Conservation (phyloP, 2,329 filamentous ascomycete species). For the Colletotrichum magnum region DNA sequence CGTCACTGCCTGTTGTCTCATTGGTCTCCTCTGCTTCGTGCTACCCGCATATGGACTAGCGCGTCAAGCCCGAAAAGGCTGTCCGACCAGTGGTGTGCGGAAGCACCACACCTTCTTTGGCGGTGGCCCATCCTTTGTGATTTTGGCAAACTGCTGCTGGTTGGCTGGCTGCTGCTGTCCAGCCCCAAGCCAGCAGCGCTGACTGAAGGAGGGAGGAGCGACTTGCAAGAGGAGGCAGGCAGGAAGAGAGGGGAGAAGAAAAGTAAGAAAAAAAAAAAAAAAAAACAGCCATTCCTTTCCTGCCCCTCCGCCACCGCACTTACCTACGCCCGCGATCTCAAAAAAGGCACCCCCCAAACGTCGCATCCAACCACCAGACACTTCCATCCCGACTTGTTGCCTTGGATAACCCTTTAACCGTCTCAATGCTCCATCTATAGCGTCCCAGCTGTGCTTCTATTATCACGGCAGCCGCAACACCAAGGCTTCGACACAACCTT, state of each 20-base stretch:
- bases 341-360: conserved; percentile 6
- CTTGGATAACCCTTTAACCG: conserved; percentile 5
- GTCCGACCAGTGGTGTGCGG: conserved; percentile 30
- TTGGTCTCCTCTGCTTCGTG: neutral
- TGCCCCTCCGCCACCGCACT: conserved; percentile 28
- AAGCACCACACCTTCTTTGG: conserved; percentile 36
- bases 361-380: conserved; percentile 3
- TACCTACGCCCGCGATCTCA: conserved; percentile 5
- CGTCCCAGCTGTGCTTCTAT: neutral
- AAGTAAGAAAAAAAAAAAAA: conserved; percentile 17
- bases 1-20: conserved; percentile 4
- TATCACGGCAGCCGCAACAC: conserved; percentile 5
- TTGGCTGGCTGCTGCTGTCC: conserved; percentile 38
- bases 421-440: conserved; percentile 7
- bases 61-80: conserved; percentile 23
- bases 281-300: conserved; percentile 7
- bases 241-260: conserved; percentile 3
- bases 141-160: conserved; percentile 29
- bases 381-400: conserved; percentile 11
- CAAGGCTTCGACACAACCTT: neutral
- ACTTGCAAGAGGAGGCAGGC: conserved; percentile 8
- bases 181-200: conserved; percentile 33
- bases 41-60: conserved; percentile 2
- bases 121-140: conserved; percentile 28
- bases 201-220: conserved; percentile 14